These are phyloP conservation scores for Phyllosticta citribraziliensis DNA, from an alignment of 2,329 filamentous ascomycete genomes.

Conservation along the genomic window DNA sequence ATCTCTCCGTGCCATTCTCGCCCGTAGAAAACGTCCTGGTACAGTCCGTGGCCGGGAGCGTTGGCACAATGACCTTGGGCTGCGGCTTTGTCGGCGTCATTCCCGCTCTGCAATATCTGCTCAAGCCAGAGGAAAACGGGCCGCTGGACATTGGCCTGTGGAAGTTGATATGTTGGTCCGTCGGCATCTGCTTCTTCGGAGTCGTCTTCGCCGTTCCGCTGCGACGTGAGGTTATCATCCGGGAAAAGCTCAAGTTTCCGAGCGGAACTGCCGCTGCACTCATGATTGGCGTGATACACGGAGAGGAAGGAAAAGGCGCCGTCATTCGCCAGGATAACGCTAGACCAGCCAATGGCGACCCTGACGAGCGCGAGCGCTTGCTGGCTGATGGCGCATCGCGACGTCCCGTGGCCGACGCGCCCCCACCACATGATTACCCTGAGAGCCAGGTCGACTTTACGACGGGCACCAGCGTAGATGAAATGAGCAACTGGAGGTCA, in stretches of 20 bases:
- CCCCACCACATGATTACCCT: background rate
- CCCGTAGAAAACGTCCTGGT: constrained; percentile 95
- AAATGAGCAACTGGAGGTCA: constrained; percentile 48
- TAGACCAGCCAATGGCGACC: constrained; percentile 13
- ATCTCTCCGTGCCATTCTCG: constrained; percentile 72
- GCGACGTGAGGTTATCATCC: constrained; percentile 81
- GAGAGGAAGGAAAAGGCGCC: constrained; percentile 32
- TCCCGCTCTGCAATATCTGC: constrained; percentile 79
- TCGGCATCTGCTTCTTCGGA: constrained; percentile 92
- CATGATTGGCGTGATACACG: constrained; percentile 84
- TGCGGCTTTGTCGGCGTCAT: constrained; percentile 94
- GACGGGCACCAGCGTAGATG: constrained; percentile 22
- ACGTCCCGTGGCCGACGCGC: constrained; percentile 15
- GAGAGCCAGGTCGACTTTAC: constrained; percentile 20
- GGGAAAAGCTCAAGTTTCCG: constrained; percentile 86
- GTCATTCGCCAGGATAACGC: constrained; percentile 23
- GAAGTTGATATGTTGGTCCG: constrained; percentile 79
- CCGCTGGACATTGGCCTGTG: constrained; percentile 62
- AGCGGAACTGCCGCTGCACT: constrained; percentile 92
- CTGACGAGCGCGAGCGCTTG: constrained; percentile 2
- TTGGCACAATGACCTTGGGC: constrained; percentile 92
- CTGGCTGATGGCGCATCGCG: constrained; percentile 2
- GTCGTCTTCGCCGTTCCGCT: constrained; percentile 93
- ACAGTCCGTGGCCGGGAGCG: constrained; percentile 88
- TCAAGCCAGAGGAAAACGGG: constrained; percentile 68